Conservation (phyloP, 192 early-diverging fungal species). For the Coemansia aciculifera region DNA sequence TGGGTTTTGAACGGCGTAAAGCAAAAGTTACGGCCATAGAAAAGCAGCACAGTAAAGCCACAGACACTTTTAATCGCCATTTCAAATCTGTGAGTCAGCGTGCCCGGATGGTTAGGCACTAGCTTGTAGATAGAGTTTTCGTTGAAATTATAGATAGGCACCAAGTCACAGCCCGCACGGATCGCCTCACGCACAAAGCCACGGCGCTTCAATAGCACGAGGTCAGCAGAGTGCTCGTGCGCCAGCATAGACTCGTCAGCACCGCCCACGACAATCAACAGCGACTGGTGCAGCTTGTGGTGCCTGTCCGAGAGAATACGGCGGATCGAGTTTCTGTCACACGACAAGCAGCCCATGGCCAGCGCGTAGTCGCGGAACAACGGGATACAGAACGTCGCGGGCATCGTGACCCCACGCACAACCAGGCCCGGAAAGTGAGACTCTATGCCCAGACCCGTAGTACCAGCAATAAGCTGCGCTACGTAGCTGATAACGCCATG, state of each 20-base stretch:
- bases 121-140: constrained; percentile 92
- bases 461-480: constrained; percentile 79
- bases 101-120: constrained; percentile 65
- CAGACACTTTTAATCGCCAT: constrained; percentile 64
- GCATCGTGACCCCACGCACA: constrained; percentile 77
- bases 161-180: constrained; percentile 73
- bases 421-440: constrained; percentile 77
- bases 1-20: constrained; percentile 57
- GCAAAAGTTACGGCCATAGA: constrained; percentile 86
- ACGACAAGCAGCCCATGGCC: constrained; percentile 74
- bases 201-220: constrained; percentile 74
- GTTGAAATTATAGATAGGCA: constrained; percentile 91
- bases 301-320: constrained; percentile 71
- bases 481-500: constrained; percentile 87
- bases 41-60: constrained; percentile 75
- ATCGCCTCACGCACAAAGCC: constrained; percentile 94
- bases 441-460: constrained; percentile 76
- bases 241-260: constrained; percentile 81
- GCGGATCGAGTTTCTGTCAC: constrained; percentile 74
- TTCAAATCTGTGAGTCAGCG: constrained; percentile 71
- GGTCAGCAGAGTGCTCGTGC: constrained; percentile 61
- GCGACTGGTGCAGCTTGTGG: constrained; percentile 49
- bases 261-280: constrained; percentile 89
- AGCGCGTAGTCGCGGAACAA: constrained; percentile 84
- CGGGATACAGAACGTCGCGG: constrained; percentile 80